Percentiles rank a stretch among this genome's conserved stretches.
phyloP scores from a whole-genome alignment of 108 stramenopile genomes.

The Parietichytrium sp. region DNA sequence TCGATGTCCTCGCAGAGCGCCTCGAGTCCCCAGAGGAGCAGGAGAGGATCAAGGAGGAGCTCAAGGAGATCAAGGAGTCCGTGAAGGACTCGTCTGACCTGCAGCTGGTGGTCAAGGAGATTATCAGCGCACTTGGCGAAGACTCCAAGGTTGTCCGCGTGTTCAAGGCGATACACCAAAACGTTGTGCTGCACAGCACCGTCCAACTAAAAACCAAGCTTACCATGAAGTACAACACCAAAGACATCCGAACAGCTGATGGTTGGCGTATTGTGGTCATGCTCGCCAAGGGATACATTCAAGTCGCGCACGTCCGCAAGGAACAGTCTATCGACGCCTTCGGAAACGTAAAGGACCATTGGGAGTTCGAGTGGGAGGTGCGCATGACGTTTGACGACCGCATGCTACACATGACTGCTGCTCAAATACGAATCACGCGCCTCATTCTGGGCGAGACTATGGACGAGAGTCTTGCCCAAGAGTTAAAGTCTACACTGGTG shows the following conservation, averaged over 20 bases:
- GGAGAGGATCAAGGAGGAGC: neutral
- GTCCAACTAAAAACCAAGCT: neutral
- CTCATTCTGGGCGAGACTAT: constrained; percentile 17
- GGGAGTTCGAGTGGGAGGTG: constrained; percentile 37
- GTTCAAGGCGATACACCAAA: constrained; percentile 26
- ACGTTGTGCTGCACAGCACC: constrained; percentile 34
- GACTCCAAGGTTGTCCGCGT: constrained; percentile 9
- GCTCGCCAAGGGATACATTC: constrained; percentile 17
- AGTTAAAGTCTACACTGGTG: constrained; percentile 7
- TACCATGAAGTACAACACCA: neutral
- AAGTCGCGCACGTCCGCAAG: neutral
- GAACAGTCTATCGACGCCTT: constrained; percentile 30
- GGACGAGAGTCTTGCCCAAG: neutral
- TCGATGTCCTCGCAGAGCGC: neutral
- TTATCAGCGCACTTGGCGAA: neutral
- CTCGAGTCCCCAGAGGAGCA: constrained; percentile 5
- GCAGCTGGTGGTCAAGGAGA: constrained; percentile 34
- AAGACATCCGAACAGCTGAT: constrained; percentile 25
- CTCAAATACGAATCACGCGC: neutral
- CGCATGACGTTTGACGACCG: constrained; percentile 36
- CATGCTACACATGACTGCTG: constrained; percentile 31
- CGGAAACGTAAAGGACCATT: constrained; percentile 3
- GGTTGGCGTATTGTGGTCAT: constrained; percentile 28
- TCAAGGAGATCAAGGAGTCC: neutral
- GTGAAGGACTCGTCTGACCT: neutral